Evolutionary conservation across 306 rosid genomes (phyloP).

Genomic region (Trifolium repens): DNA sequence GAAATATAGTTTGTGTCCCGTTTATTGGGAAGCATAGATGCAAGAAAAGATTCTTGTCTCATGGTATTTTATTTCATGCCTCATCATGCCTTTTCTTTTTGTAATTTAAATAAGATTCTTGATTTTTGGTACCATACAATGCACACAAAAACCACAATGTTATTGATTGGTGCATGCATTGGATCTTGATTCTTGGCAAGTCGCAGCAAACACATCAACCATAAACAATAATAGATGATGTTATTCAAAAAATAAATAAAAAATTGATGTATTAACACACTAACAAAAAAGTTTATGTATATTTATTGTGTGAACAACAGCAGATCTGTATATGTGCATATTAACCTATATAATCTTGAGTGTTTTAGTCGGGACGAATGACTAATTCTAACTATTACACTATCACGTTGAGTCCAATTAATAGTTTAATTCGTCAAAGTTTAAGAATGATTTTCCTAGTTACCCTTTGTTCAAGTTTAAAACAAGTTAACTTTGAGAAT

Average conservation of each 20-base stretch:
- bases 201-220: neutral
- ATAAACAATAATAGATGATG: no score
- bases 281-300: no score
- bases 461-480: neutral
- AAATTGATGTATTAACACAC: no score
- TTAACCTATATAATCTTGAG: no score
- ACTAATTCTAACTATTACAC: neutral
- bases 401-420: no score
- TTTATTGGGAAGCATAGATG: conserved; percentile 39
- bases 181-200: neutral
- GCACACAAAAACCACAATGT: neutral
- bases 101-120: neutral
- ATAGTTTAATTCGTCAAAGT: no score
- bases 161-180: neutral
- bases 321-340: no score
- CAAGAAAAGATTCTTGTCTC: conserved; percentile 42
- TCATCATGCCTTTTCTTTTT: conserved; percentile 4
- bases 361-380: neutral
- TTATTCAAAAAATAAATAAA: no score
- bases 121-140: neutral
- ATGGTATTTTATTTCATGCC: conserved; percentile 10
- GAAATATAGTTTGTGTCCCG: conserved; percentile 37
- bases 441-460: neutral
- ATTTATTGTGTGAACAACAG: no score
- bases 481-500: no score